These are phyloP conservation scores for Termitomyces sp. DNA, from an alignment of 1,284 basidiomycete species.

Conservation along the genomic window DNA sequence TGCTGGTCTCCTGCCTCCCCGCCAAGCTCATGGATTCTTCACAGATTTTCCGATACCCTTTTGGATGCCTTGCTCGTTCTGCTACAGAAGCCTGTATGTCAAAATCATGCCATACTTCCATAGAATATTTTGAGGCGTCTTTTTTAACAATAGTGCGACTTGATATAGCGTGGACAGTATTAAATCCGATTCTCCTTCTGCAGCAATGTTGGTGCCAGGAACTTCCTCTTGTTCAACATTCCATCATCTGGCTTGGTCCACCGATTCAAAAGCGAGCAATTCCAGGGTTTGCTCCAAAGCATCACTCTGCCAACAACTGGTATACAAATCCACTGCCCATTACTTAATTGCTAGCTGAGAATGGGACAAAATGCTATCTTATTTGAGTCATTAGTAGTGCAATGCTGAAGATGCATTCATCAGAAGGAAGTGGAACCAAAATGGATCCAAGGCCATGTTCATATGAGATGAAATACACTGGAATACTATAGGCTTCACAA, in stretches of 20 bases:
- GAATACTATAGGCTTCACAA: no score
- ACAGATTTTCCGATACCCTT: constrained; percentile 26
- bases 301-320: no score
- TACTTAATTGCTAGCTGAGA: no score
- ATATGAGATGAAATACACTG: no score
- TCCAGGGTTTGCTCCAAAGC: no score
- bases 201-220: constrained; percentile 42
- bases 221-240: constrained; percentile 57
- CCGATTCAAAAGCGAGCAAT: no score
- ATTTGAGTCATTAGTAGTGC: no score
- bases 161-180: not conserved
- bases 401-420: no score
- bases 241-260: constrained; percentile 52
- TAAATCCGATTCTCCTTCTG: not conserved
- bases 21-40: not conserved
- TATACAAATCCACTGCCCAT: no score
- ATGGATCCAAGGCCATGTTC: no score
- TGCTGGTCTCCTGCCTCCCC: not conserved
- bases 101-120: not conserved
- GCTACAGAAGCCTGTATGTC: constrained; percentile 47
- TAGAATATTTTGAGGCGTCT: not conserved
- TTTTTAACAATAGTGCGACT: constrained; percentile 21
- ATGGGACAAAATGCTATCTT: no score
- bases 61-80: constrained; percentile 48
- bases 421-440: no score